Evolutionary conservation across 2,329 filamentous ascomycete genomes (phyloP).

Genomic region (Juglanconis sp.): DNA sequence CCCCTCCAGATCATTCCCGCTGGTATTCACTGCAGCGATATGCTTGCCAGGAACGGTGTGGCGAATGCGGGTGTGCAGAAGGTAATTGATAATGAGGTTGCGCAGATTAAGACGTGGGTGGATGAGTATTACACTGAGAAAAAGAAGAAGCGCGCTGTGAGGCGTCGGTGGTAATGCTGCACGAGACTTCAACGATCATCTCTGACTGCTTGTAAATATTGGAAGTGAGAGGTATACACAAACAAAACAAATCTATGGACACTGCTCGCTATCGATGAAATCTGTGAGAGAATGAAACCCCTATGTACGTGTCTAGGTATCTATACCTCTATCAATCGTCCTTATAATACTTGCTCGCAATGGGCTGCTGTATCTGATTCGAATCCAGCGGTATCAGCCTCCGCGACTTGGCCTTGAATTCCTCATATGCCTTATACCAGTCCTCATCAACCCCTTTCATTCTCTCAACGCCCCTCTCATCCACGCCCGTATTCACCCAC

Average conservation of each 20-base stretch:
- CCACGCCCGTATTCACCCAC: conserved; percentile 21
- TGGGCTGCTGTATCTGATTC: conserved; percentile 14
- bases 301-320: background rate
- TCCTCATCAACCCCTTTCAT: conserved; percentile 31
- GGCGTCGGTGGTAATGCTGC: background rate
- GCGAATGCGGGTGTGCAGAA: conserved; percentile 47
- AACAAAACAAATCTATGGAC: background rate
- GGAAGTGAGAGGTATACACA: background rate
- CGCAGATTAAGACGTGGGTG: conserved; percentile 53
- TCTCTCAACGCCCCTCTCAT: conserved; percentile 21
- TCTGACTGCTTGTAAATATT: background rate
- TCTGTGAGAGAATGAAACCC: background rate
- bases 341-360: conserved; percentile 16
- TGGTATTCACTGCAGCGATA: conserved; percentile 38
- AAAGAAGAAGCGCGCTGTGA: conserved; percentile 12
- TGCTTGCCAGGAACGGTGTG: conserved; percentile 42
- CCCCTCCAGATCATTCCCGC: conserved; percentile 32
- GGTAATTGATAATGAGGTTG: conserved; percentile 49
- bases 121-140: conserved; percentile 42
- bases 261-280: background rate
- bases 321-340: background rate
- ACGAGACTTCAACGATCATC: background rate
- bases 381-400: conserved; percentile 5
- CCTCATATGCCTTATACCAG: conserved; percentile 26
- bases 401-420: conserved; percentile 20